Evolutionary conservation across 2,329 filamentous ascomycete genomes (phyloP).

Genomic region (Tolypocladium amazonense): DNA sequence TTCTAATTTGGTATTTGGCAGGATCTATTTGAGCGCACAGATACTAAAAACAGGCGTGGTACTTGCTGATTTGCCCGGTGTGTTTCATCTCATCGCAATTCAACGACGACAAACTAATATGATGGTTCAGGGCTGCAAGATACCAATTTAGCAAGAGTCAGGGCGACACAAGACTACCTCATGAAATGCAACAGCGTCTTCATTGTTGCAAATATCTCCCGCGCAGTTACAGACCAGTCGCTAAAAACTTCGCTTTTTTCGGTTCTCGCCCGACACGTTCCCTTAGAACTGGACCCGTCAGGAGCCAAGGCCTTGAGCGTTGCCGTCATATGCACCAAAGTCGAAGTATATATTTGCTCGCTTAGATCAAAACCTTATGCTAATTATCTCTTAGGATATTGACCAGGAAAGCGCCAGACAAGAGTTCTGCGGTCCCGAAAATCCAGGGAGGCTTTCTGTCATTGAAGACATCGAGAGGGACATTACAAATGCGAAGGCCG

Average conservation of each 20-base stretch:
- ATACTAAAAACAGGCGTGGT: constrained; percentile 21
- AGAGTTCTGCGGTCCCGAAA: constrained; percentile 15
- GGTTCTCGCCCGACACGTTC: constrained; percentile 16
- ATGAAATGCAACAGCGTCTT: constrained; percentile 22
- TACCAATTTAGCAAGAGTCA: constrained; percentile 22
- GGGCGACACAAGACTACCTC: constrained; percentile 22
- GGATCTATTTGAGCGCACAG: constrained; percentile 18
- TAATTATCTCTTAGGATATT: constrained; percentile 14
- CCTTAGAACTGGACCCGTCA: constrained; percentile 15
- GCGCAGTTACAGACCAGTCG: constrained; percentile 20
- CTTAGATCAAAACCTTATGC: not conserved
- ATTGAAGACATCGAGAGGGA: constrained; percentile 16
- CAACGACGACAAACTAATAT: too few relatives aligned
- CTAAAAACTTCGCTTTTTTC: constrained; percentile 19
- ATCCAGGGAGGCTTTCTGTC: constrained; percentile 7
- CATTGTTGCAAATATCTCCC: constrained; percentile 21
- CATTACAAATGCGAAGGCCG: constrained; percentile 12
- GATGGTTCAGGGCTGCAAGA: constrained; percentile 15
- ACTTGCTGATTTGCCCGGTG: constrained; percentile 23
- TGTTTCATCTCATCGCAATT: constrained; percentile 4
- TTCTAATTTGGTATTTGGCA: constrained; percentile 1
- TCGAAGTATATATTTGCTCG: constrained; percentile 11
- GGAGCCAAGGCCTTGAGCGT: constrained; percentile 14
- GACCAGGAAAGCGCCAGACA: constrained; percentile 12
- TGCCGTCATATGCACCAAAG: constrained; percentile 21